Evolutionary conservation across 2,329 filamentous ascomycete species (phyloP), one percentile per base, ranked within the genome.

Genomic region (Thelonectria blattea): DNA sequence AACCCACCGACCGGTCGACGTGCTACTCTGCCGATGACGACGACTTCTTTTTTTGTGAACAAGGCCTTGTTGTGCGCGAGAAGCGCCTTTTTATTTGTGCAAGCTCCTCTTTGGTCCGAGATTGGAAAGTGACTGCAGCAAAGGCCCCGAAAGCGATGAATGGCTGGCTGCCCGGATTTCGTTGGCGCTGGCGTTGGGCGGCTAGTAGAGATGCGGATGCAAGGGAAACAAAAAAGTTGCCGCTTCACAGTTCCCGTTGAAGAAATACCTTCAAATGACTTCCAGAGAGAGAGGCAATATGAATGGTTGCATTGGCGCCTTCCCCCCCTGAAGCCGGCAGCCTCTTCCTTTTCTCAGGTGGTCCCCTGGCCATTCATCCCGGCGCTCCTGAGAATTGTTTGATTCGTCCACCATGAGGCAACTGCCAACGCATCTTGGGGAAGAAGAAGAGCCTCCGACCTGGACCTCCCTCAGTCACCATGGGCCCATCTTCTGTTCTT

Each of bases 311-410:
- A 62, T 43, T 58, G 55, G 62, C 56, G 54, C 47, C 24, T 52
- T n/a, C n/a, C 58, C 43, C 68, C 68, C 68, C 68, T 70, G 68
- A 69, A 65, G 62, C 62, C 60, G 62, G 58, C 56, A 54, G 56
- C 53, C 49, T 54, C 18, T 53, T 46, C 39, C 55, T 39, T 27
- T 37, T 45, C 20, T n/a, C 43, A 34, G 56, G 34, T 17, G 27
- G 45, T 42, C 52, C n/a, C 43, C 48, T 45, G 52, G 18, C 7
- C 12, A 20, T 17, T 15, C 37, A n/a, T 41, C 41, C 51, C 27
- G 46, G 48, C 30, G 18, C 48, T 52, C 41, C 49, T 17, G 34
- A 41, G 53, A 59, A 27, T 42, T 42, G 57, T 27, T n/a, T 63
- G 64, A 69, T 70, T 68, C 58, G 27, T 30, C 27, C 27, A 10